Evolutionary conservation across 495 filamentous ascomycete species (phyloP).

Genomic region (Tuber calosporum): DNA sequence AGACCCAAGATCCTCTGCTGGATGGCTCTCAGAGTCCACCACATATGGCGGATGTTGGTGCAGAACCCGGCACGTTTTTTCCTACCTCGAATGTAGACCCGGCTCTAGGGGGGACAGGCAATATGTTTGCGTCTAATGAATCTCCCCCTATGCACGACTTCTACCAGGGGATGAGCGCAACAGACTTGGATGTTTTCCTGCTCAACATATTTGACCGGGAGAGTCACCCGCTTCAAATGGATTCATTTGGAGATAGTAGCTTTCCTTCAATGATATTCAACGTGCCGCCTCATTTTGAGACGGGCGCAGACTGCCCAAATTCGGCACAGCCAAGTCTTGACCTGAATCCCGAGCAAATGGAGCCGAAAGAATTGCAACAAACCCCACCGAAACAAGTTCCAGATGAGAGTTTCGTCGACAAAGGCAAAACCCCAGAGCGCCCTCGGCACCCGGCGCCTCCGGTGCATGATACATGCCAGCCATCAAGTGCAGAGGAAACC

Average conservation of each 20-base stretch:
- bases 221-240: constrained; percentile 3
- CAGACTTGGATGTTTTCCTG: constrained; percentile 3
- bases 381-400: background rate
- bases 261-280: background rate
- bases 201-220: constrained; percentile 4
- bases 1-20: background rate
- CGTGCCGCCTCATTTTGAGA: background rate
- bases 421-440: background rate
- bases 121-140: background rate
- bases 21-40: background rate
- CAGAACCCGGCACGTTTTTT: background rate
- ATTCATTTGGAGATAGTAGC: constrained; percentile 1
- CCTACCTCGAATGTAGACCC: background rate
- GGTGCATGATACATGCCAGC: background rate
- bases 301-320: background rate
- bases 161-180: background rate
- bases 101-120: background rate
- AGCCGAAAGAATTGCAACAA: background rate
- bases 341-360: background rate
- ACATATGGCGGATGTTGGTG: background rate
- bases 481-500: background rate
- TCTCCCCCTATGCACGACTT: background rate
- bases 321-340: background rate
- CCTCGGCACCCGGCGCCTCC: background rate
- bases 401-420: background rate